A percentile compares a stretch with the other conserved stretches of the same genome.
These are phyloP conservation scores for Houttuynia cordata DNA, from an alignment of 164 flowering plant genomes.

Conservation along the genomic window DNA sequence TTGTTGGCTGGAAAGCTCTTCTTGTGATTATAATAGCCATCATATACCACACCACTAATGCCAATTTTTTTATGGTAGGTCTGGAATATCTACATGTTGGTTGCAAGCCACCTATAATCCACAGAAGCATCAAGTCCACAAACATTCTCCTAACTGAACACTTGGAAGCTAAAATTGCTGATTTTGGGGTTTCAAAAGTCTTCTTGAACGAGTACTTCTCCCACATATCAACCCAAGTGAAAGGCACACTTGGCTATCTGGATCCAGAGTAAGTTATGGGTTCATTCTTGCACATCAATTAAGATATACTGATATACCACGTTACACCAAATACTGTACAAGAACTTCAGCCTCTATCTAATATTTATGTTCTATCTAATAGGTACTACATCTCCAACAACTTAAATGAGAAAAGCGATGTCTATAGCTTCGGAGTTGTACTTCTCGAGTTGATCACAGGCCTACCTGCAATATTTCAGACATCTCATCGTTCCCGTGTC, in stretches of 20 bases:
- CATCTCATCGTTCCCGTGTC: not conserved
- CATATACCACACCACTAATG: no score
- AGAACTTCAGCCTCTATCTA: not conserved
- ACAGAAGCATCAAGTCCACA: no score
- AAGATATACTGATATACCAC: not conserved
- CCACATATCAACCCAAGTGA: not conserved
- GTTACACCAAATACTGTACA: not conserved
- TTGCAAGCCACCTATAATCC: no score
- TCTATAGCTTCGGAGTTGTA: constrained; percentile 1
- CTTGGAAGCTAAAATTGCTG: no score
- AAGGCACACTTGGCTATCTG: constrained; percentile 4
- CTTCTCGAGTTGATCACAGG: constrained; percentile 5
- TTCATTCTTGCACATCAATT: no score
- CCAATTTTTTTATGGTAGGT: not conserved
- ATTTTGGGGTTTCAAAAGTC: no score
- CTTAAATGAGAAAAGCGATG: constrained; percentile 4
- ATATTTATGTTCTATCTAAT: not conserved
- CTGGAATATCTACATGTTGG: not conserved
- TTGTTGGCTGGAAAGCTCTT: not conserved
- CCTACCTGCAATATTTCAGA: not conserved
- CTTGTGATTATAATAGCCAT: not conserved
- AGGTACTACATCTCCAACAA: constrained; percentile 1
- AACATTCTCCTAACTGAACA: no score
- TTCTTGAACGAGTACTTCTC: constrained; percentile 6
- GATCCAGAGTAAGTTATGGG: constrained; percentile 5